A percentile compares a stretch with the other conserved stretches of the same genome.
Evolutionary conservation across 1,284 basidiomycete genomes (phyloP).

Genomic region (Mycosarcoma mackinlayi): DNA sequence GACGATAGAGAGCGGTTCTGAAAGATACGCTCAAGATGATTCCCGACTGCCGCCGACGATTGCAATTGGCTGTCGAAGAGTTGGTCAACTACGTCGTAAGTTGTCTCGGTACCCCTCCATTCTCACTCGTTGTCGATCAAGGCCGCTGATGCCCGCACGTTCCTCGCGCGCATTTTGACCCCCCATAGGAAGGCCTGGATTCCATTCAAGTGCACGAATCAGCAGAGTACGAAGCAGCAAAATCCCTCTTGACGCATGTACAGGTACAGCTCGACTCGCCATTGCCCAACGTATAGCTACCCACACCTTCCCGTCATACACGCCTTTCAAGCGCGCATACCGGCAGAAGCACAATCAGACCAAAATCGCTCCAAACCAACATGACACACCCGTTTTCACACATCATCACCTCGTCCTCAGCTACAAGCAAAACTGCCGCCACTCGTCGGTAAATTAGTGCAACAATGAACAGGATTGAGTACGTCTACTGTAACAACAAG

Average conservation of each 20-base stretch:
- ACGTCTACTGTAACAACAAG: background rate
- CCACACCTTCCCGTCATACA: background rate
- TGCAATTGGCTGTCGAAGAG: slow-evolving; percentile 46
- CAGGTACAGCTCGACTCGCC: slow-evolving; percentile 4
- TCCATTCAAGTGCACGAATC: background rate
- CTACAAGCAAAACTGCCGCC: no score
- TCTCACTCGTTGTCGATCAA: no score
- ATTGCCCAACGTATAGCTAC: slow-evolving; percentile 5
- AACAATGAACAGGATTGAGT: no score
- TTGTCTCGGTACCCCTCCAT: slow-evolving; percentile 7
- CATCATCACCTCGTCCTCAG: no score
- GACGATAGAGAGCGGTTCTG: slow-evolving; percentile 45
- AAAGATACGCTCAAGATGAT: slow-evolving; percentile 58
- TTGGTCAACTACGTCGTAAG: slow-evolving; percentile 46
- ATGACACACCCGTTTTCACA: no score
- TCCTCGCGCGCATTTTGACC: no score
- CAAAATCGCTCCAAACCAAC: no score
- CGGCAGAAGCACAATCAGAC: background rate
- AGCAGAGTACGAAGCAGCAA: slow-evolving; percentile 12
- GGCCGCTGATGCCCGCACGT: no score
- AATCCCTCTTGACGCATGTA: background rate
- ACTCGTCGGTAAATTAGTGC: no score
- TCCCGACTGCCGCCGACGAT: slow-evolving; percentile 51
- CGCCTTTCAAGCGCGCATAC: no score
- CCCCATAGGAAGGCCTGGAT: slow-evolving; percentile 20